Base-by-base conservation (phyloP, 768 basidiomycete genomes). In the Mycena belliarum region DNA sequence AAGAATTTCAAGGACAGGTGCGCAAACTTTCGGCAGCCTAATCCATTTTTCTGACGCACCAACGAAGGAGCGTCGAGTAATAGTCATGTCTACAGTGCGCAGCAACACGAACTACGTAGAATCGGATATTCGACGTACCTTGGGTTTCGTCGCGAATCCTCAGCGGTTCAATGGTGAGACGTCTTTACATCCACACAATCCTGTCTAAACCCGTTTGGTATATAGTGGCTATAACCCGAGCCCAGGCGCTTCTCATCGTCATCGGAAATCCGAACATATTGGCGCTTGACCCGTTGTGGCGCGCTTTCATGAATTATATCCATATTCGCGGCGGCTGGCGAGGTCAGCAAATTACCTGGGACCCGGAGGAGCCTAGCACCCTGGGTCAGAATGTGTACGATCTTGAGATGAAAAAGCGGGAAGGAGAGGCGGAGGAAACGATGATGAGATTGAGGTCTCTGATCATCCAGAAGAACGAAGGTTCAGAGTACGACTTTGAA, bases 1-100 rank as follows among this genome's bases (percentile, higher is more conserved):
- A 89, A 67, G 83, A 85, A 54, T 87, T 86, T 69, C 87, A 88
- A 68, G 87, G 86, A 5, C 85, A 87, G 69, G 84, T 82, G 48
- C 26, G 69, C 59, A 56, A 38, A 6, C 35, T 18, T 14, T 75
- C 18, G 76, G 0, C 78, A 74, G 67, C 70, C 75, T 55, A 61
- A 68, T 63, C n/a, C n/a, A n/a, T n/a, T n/a, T n/a, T n/a, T n/a
- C n/a, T n/a, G n/a, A n/a, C n/a, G n/a, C n/a, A n/a, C n/a, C n/a
- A n/a, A n/a, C n/a, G n/a, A 52, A 85, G 82, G 83, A 85, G 72
- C 79, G 82, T 21, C 73, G 76, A 0, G 76, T 83, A 10, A 83
- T 85, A 37, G 81, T 85, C 45, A 78, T 85, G 12, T 84, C 82
- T 2, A 83, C 83, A 2, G 84, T 85, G 2, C 69, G 84, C 57